These are phyloP conservation scores for Torulaspora franciscae DNA, from an alignment of 805 yeast genomes.

Conservation along the genomic window DNA sequence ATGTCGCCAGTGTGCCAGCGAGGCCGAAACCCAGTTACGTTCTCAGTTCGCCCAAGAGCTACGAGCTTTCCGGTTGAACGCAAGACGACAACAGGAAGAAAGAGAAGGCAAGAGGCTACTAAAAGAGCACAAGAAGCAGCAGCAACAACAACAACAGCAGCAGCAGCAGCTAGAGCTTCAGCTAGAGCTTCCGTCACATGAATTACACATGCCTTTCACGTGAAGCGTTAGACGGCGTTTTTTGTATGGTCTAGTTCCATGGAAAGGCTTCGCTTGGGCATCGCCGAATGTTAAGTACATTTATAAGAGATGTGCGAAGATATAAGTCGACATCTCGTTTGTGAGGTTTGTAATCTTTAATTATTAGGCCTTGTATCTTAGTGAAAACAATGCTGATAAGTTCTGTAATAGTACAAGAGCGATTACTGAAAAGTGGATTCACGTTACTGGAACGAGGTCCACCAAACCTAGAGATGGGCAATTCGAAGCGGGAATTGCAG, in stretches of 20 bases:
- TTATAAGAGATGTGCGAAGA: neutral
- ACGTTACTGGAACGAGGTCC: constrained; percentile 1
- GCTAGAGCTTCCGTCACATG: neutral
- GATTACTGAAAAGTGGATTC: constrained; percentile 4
- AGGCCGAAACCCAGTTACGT: constrained; percentile 24
- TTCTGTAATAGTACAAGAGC: constrained; percentile 2
- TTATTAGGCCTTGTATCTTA: neutral
- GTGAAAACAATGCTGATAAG: constrained; percentile 8
- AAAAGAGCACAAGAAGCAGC: constrained; percentile 17
- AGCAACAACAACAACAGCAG: constrained; percentile 3
- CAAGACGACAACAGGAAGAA: constrained; percentile 27
- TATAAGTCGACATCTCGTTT: neutral
- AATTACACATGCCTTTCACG: constrained; percentile 1
- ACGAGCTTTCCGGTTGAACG: constrained; percentile 20
- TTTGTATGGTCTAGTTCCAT: neutral
- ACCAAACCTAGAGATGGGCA: neutral
- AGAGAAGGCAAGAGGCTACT: constrained; percentile 27
- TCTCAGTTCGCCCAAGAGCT: constrained; percentile 25
- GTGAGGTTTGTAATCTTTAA: neutral
- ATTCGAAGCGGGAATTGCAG: constrained; percentile 3
- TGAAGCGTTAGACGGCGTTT: neutral
- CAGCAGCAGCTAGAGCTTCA: neutral
- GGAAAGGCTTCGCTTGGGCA: constrained; percentile 2
- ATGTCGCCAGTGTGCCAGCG: constrained; percentile 26
- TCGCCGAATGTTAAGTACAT: neutral